Conservation (phyloP, 1,284 basidiomycete species). For the Papiliotrema laurentii region DNA sequence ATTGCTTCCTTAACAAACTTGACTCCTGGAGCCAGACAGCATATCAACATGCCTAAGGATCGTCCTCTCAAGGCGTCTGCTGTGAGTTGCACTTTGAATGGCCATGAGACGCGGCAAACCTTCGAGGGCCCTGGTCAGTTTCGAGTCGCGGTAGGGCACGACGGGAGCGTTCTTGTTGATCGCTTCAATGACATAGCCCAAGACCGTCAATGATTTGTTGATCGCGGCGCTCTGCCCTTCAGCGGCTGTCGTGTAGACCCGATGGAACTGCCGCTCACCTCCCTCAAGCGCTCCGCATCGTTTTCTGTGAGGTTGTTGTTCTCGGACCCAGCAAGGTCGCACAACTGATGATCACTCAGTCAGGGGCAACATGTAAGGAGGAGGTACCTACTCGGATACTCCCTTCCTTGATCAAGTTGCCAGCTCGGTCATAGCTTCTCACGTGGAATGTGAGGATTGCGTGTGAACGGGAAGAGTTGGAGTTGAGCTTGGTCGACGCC, state of each 20-base stretch:
- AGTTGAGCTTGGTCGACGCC: slow-evolving; percentile 74
- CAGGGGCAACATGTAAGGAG: too few relatives aligned
- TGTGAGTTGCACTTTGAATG: background rate
- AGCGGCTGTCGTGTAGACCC: background rate
- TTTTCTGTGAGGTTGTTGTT: slow-evolving; percentile 84
- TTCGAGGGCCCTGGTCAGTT: slow-evolving; percentile 74
- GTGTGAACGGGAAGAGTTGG: slow-evolving; percentile 73
- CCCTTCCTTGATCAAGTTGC: slow-evolving; percentile 55
- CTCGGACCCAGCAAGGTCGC: slow-evolving; percentile 80
- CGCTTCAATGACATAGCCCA: slow-evolving; percentile 77
- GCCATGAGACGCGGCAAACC: slow-evolving; percentile 29
- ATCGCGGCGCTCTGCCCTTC: slow-evolving; percentile 66
- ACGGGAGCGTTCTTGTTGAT: slow-evolving; percentile 62
- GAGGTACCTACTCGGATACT: slow-evolving; percentile 58
- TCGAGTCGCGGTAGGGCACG: slow-evolving; percentile 71
- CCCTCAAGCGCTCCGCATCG: slow-evolving; percentile 65
- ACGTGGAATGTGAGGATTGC: slow-evolving; percentile 70
- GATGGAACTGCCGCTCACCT: slow-evolving; percentile 17
- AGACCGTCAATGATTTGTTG: slow-evolving; percentile 74
- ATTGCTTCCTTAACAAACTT: slow-evolving; percentile 76
- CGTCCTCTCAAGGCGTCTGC: slow-evolving; percentile 67
- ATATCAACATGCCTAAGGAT: slow-evolving; percentile 70
- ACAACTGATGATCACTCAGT: slow-evolving; percentile 49
- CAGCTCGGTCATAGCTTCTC: slow-evolving; percentile 11
- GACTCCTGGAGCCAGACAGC: slow-evolving; percentile 71